Percentiles rank a stretch among this genome's conserved stretches.
phyloP scores from a whole-genome alignment of 139 green algal genomes.

The Chlorella sp. region DNA sequence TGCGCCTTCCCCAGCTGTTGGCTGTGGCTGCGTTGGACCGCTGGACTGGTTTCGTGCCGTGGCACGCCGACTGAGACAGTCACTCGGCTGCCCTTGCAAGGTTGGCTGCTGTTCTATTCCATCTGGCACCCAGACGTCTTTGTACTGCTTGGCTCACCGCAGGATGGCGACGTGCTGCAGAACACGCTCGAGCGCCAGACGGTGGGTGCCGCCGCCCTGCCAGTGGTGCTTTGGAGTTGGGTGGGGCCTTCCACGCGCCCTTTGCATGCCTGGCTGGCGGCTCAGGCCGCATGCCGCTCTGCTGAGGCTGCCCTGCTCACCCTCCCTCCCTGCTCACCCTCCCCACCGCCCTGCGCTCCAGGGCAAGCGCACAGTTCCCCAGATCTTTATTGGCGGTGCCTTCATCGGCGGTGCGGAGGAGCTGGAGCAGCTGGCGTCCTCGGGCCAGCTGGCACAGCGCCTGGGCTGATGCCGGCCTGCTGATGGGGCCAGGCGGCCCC shows the following conservation, averaged over 20 bases:
- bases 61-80: too few species aligned
- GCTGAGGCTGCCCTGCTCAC: background rate
- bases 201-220: background rate
- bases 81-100: too few species aligned
- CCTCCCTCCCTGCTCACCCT: background rate
- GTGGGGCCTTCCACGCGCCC: too few species aligned
- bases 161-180: background rate
- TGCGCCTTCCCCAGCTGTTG: too few species aligned
- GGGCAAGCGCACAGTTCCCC: conserved; percentile 1
- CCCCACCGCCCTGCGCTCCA: background rate
- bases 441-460: background rate
- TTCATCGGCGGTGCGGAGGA: conserved; percentile 2
- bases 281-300: background rate
- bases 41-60: too few species aligned
- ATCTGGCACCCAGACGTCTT: too few species aligned
- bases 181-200: background rate
- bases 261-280: too few species aligned
- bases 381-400: background rate
- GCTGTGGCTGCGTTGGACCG: too few species aligned
- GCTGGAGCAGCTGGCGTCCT: background rate
- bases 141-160: too few species aligned
- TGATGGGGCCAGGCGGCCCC: too few species aligned
- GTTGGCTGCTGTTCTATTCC: too few species aligned
- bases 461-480: background rate
- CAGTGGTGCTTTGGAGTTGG: background rate